Conservation (phyloP, 306 rosid species). For the Quercus alba region DNA sequence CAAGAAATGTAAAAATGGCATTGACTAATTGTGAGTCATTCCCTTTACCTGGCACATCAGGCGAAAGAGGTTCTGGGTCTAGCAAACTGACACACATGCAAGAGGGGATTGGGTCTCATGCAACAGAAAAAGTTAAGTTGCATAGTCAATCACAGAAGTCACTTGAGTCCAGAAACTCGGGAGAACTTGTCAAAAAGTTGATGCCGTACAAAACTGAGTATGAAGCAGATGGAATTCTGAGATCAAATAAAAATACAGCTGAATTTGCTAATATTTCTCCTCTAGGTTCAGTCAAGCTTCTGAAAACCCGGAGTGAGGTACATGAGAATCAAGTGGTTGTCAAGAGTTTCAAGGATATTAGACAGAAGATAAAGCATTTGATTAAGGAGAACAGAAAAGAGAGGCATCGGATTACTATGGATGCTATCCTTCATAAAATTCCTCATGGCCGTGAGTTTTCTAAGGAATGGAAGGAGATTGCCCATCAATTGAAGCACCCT, state of each 20-base stretch:
- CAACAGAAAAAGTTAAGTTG: constrained; percentile 1
- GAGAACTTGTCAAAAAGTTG: constrained; percentile 1
- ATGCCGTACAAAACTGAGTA: constrained; percentile 3
- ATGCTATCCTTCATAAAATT: constrained; percentile 63
- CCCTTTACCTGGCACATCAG: constrained; percentile 31
- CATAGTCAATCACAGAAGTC: background rate
- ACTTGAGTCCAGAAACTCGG: background rate
- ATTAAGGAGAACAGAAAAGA: constrained; percentile 53
- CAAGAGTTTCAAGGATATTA: constrained; percentile 57
- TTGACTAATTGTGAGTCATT: constrained; percentile 46
- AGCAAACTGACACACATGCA: constrained; percentile 21
- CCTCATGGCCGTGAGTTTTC: constrained; percentile 50
- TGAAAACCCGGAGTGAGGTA: background rate
- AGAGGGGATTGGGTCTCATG: constrained; percentile 5
- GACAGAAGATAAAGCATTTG: constrained; percentile 51
- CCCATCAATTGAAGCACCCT: constrained; percentile 15
- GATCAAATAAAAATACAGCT: background rate
- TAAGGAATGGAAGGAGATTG: constrained; percentile 20
- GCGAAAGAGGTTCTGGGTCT: constrained; percentile 19
- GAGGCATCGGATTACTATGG: constrained; percentile 60
- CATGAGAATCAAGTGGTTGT: constrained; percentile 20
- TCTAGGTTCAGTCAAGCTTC: background rate
- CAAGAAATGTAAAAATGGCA: constrained; percentile 29
- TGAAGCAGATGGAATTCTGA: background rate
- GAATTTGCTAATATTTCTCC: constrained; percentile 2